A percentile compares a stretch with the other conserved stretches of the same genome.
Evolutionary conservation across 1,139 yeast genomes (phyloP).

Genomic region (Magnusiomyces paraingens): DNA sequence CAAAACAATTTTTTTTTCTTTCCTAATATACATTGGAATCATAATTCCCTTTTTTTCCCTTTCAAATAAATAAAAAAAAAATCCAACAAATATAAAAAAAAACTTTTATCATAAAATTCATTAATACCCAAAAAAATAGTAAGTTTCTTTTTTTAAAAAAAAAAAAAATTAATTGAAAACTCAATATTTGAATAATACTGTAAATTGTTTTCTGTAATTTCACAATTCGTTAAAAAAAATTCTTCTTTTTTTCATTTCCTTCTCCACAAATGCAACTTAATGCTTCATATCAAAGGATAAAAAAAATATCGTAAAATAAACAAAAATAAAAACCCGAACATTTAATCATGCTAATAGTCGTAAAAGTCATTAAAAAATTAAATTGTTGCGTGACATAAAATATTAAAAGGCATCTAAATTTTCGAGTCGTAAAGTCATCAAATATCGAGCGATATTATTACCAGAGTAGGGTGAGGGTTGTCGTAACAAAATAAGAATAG

Average conservation of each 20-base stretch:
- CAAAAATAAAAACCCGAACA: background rate
- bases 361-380: background rate
- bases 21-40: constrained; percentile 2
- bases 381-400: background rate
- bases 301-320: background rate
- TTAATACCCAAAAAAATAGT: background rate
- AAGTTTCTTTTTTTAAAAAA: background rate
- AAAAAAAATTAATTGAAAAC: background rate
- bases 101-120: constrained; percentile 1
- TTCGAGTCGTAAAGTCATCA: background rate
- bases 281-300: background rate
- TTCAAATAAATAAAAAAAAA: constrained; percentile 2
- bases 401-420: background rate
- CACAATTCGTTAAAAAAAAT: background rate
- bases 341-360: background rate
- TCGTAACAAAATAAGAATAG: background rate
- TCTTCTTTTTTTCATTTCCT: background rate
- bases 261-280: background rate
- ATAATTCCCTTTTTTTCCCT: constrained; percentile 1
- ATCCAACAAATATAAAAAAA: background rate
- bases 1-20: background rate
- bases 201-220: background rate
- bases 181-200: background rate
- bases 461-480: background rate
- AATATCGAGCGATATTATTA: background rate